Percentiles rank a stretch among this genome's conserved stretches.
Conservation (phyloP, 176 grass and related monocot genomes). For the Musa troglodytarum region DNA sequence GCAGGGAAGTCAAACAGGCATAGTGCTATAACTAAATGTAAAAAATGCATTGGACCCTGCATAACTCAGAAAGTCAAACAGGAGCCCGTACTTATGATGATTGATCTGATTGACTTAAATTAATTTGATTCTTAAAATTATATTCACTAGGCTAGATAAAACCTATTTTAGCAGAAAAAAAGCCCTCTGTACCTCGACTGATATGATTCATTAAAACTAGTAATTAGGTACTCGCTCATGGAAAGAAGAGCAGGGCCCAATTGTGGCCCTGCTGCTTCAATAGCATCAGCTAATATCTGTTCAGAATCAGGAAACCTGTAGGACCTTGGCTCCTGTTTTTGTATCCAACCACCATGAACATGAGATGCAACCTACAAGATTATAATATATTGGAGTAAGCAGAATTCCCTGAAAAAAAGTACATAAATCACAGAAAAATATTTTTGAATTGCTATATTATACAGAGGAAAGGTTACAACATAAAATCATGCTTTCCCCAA, state of each 20-base stretch:
- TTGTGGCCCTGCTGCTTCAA: constrained; percentile 31
- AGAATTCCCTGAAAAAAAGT: background rate
- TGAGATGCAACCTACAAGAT: constrained; percentile 34
- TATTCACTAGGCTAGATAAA: background rate
- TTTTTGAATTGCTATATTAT: background rate
- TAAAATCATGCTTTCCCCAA: background rate
- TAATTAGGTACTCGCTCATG: constrained; percentile 49
- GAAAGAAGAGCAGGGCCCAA: constrained; percentile 37
- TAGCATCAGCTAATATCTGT: constrained; percentile 27
- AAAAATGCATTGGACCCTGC: no score
- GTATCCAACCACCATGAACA: constrained; percentile 40
- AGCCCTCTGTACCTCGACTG: constrained; percentile 30
- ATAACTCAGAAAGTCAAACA: no score
- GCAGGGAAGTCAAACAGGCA: no score
- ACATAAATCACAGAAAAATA: no score
- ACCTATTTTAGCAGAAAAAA: background rate
- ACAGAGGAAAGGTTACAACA: background rate
- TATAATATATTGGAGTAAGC: background rate
- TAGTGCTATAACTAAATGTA: no score
- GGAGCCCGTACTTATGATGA: no score
- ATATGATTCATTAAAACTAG: constrained; percentile 40
- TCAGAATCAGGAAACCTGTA: constrained; percentile 38
- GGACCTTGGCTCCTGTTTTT: constrained; percentile 30
- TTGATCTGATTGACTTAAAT: background rate
- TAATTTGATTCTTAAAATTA: background rate